Evolutionary conservation across 345 rosid species (phyloP).

Genomic region (Euphorbia lathyris): DNA sequence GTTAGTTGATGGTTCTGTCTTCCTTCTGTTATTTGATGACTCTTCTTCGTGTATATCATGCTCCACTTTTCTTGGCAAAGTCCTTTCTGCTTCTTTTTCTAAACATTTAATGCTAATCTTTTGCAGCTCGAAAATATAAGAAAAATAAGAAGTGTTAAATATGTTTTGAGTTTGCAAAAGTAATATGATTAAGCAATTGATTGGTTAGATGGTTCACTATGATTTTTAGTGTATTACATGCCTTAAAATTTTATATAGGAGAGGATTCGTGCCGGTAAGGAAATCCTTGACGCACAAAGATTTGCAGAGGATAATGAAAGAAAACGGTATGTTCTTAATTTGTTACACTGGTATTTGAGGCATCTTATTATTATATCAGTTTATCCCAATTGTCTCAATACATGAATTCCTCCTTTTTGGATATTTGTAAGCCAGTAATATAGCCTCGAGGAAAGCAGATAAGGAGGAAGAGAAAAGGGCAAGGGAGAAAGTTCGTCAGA

Average conservation of each 20-base stretch:
- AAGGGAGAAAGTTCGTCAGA: constrained; percentile 56
- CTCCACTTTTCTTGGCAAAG: background rate
- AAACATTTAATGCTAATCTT: background rate
- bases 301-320: constrained; percentile 69
- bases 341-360: background rate
- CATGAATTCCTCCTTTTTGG: constrained; percentile 5
- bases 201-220: background rate
- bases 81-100: background rate
- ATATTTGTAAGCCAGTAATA: constrained; percentile 34
- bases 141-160: background rate
- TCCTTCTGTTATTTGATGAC: background rate
- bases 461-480: constrained; percentile 65
- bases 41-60: background rate
- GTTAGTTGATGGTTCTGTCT: background rate
- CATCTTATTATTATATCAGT: background rate
- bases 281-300: constrained; percentile 48
- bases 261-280: constrained; percentile 70
- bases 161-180: background rate
- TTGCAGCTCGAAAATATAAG: background rate
- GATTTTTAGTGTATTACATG: constrained; percentile 4
- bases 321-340: constrained; percentile 47
- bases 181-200: background rate
- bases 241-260: constrained; percentile 40
- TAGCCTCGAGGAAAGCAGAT: constrained; percentile 53
- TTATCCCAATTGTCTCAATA: constrained; percentile 1